These are phyloP conservation scores for Nymphaea colorata DNA, from an alignment of 164 flowering plant genomes.

Conservation along the genomic window DNA sequence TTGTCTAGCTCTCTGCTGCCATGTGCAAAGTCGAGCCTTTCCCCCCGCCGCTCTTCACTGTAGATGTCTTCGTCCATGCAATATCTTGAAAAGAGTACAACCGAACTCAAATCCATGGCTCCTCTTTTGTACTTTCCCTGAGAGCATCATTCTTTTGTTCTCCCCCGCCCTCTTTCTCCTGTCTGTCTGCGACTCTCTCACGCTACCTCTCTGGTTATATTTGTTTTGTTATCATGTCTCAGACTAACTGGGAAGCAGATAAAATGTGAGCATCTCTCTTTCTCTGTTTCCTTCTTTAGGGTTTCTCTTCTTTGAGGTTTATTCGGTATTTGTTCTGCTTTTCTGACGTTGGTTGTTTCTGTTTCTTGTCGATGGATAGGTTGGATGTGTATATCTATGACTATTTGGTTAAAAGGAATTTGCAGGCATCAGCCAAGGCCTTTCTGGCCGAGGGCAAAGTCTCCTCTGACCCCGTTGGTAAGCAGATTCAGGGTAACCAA, in stretches of 20 bases:
- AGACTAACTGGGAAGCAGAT: slow-evolving; percentile 9
- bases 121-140: not conserved
- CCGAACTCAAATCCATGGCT: not conserved
- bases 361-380: slow-evolving; percentile 24
- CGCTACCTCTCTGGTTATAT: not conserved
- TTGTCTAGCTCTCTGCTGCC: too few species aligned
- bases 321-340: not conserved
- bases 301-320: not conserved
- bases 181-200: not conserved
- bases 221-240: slow-evolving; percentile 2
- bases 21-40: too few species aligned
- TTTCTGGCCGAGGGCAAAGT: slow-evolving; percentile 71
- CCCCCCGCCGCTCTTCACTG: too few species aligned
- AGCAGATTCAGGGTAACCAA: slow-evolving; percentile 5
- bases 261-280: slow-evolving; percentile 2
- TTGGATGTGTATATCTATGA: slow-evolving; percentile 76
- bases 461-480: slow-evolving; percentile 67
- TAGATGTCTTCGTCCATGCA: too few species aligned
- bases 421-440: slow-evolving; percentile 51
- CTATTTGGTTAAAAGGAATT: slow-evolving; percentile 60
- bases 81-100: not conserved
- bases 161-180: not conserved
- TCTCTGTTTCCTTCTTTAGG: not conserved
- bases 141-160: not conserved
- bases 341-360: not conserved